Conservation (phyloP, 306 rosid genomes). For the Ceratonia siliqua region DNA sequence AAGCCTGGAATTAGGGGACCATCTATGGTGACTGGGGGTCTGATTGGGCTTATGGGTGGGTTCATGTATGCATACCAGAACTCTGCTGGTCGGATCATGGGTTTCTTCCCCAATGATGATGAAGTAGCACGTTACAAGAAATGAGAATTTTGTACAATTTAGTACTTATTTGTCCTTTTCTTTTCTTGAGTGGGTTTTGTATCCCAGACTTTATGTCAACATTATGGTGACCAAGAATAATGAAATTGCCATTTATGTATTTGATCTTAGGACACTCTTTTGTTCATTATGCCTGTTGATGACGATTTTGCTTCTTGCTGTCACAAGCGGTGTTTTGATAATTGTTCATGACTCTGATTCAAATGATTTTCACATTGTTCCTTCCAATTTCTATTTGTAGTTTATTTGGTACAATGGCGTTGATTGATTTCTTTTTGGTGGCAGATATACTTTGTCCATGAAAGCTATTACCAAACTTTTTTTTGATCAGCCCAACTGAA, state of each 20-base stretch:
- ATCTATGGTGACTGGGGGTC: conserved; percentile 94
- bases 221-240: background rate
- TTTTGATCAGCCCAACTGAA: background rate
- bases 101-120: conserved; percentile 84
- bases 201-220: background rate
- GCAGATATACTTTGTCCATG: background rate
- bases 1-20: conserved; percentile 95
- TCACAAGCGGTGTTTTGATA: too few species aligned
- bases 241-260: background rate
- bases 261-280: background rate
- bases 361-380: background rate
- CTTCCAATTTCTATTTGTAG: background rate
- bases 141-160: conserved; percentile 34
- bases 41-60: conserved; percentile 90
- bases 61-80: conserved; percentile 97
- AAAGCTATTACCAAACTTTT: background rate
- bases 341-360: background rate
- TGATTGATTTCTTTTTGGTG: background rate
- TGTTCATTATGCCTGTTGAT: background rate
- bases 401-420: background rate
- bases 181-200: background rate
- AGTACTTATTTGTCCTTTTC: background rate
- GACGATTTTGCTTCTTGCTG: background rate
- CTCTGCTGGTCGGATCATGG: conserved; percentile 89
- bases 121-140: conserved; percentile 90